These are phyloP conservation scores for Alloteropsis semialata DNA, from an alignment of 176 grass and related monocot species.

Conservation along the genomic window DNA sequence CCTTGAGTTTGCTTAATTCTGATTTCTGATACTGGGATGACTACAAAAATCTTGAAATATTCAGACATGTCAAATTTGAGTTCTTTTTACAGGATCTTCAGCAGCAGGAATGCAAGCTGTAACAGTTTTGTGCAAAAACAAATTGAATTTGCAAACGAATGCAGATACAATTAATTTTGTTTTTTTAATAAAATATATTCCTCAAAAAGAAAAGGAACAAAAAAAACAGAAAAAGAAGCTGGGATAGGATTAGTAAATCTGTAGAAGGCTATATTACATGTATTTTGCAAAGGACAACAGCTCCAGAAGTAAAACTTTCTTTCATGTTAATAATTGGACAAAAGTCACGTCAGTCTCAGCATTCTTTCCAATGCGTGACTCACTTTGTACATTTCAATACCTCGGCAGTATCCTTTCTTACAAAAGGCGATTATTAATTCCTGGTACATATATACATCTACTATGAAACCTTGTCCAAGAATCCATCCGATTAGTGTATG, in stretches of 20 bases:
- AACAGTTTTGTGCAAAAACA: background rate
- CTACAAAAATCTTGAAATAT: background rate
- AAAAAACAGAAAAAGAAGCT: background rate
- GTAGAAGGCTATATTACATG: background rate
- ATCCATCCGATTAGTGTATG: slow-evolving; percentile 51
- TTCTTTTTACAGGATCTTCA: background rate
- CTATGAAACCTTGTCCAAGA: slow-evolving; percentile 45
- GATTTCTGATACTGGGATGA: background rate
- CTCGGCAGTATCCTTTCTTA: slow-evolving; percentile 63
- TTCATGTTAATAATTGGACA: slow-evolving; percentile 12
- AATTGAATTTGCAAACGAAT: background rate
- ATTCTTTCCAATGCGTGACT: slow-evolving; percentile 71
- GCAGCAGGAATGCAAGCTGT: background rate
- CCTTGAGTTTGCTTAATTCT: background rate
- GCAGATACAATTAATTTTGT: background rate
- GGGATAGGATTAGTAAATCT: background rate
- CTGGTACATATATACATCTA: slow-evolving; percentile 60
- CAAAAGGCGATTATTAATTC: slow-evolving; percentile 67
- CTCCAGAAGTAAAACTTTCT: slow-evolving; percentile 11
- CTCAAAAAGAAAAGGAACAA: background rate
- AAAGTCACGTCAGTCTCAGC: slow-evolving; percentile 50
- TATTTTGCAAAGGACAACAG: background rate
- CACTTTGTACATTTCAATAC: slow-evolving; percentile 64
- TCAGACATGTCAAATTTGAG: slow-evolving; percentile 6
- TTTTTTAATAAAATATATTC: background rate